Conservation (phyloP, 1,139 yeast genomes). For the Lodderomyces parapsilosis region DNA sequence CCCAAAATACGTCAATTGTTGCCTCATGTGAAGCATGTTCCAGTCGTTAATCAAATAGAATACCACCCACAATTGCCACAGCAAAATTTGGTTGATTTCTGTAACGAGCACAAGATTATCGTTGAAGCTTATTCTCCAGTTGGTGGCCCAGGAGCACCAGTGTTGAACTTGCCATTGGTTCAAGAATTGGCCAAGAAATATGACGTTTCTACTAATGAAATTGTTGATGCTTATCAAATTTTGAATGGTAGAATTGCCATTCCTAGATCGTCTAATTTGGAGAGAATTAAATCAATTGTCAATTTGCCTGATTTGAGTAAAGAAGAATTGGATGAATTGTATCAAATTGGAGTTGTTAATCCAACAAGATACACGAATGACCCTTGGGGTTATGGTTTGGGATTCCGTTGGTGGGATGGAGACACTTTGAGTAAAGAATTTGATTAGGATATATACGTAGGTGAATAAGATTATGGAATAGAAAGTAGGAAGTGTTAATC, state of each 20-base stretch:
- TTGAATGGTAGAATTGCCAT: constrained; percentile 31
- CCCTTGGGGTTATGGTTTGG: constrained; percentile 39
- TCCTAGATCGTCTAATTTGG: constrained; percentile 39
- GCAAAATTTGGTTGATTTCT: constrained; percentile 31
- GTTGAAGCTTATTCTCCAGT: constrained; percentile 37
- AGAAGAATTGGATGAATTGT: constrained; percentile 43
- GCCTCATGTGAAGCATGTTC: constrained; percentile 25
- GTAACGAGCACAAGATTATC: constrained; percentile 23
- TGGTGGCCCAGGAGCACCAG: constrained; percentile 37
- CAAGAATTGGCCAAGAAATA: constrained; percentile 32
- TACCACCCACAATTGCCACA: constrained; percentile 42
- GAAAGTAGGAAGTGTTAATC: too few relatives aligned
- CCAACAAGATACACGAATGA: constrained; percentile 40
- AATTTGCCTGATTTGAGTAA: constrained; percentile 38
- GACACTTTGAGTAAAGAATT: constrained; percentile 22
- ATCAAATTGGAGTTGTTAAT: constrained; percentile 40
- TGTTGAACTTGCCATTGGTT: constrained; percentile 32
- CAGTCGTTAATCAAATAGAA: constrained; percentile 38
- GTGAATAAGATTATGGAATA: too few relatives aligned
- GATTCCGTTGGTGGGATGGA: constrained; percentile 39
- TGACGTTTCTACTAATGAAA: constrained; percentile 31
- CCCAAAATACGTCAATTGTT: constrained; percentile 26
- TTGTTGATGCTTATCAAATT: constrained; percentile 39
- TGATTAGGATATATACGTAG: constrained; percentile 9
- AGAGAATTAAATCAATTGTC: constrained; percentile 30